Evolutionary conservation across 345 rosid genomes (phyloP).

Genomic region (Iberis pinnata): DNA sequence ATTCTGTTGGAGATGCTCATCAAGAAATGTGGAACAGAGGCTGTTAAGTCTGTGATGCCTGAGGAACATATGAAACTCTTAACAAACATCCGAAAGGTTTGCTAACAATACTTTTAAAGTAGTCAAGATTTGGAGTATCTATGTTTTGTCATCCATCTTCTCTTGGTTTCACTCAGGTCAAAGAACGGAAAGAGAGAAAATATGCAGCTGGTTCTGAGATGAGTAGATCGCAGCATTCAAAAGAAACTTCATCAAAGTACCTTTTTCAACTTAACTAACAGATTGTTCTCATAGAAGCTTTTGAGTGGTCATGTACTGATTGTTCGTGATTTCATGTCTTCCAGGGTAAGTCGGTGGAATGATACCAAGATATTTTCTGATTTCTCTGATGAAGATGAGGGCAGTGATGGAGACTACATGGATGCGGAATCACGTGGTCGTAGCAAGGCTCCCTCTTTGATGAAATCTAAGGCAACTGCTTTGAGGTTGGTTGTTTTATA

Average conservation of each 20-base stretch:
- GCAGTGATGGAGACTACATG: slow-evolving; percentile 48
- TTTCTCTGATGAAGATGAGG: slow-evolving; percentile 55
- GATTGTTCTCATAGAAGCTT: slow-evolving; percentile 13
- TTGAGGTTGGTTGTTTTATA: background rate
- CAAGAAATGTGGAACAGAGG: slow-evolving; percentile 81
- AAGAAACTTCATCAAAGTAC: slow-evolving; percentile 78
- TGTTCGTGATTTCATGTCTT: slow-evolving; percentile 9
- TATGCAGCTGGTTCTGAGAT: slow-evolving; percentile 52
- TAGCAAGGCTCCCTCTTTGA: slow-evolving; percentile 39
- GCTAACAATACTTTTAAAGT: slow-evolving; percentile 9
- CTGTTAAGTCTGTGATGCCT: slow-evolving; percentile 96
- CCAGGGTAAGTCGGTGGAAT: slow-evolving; percentile 89
- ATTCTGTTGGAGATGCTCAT: slow-evolving; percentile 91
- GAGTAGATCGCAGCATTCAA: slow-evolving; percentile 56
- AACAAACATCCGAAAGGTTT: slow-evolving; percentile 88
- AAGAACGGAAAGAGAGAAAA: slow-evolving; percentile 71
- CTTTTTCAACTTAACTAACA: slow-evolving; percentile 3
- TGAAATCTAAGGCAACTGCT: slow-evolving; percentile 38
- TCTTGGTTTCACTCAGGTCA: slow-evolving; percentile 44
- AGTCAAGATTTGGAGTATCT: slow-evolving; percentile 7
- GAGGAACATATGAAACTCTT: slow-evolving; percentile 93
- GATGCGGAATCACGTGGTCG: slow-evolving; percentile 36
- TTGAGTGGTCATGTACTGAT: slow-evolving; percentile 4
- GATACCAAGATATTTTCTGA: slow-evolving; percentile 92
- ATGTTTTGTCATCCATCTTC: slow-evolving; percentile 9